Evolutionary conservation across 176 grass and related monocot genomes (phyloP).

Genomic region (Eremochloa ophiuroides): DNA sequence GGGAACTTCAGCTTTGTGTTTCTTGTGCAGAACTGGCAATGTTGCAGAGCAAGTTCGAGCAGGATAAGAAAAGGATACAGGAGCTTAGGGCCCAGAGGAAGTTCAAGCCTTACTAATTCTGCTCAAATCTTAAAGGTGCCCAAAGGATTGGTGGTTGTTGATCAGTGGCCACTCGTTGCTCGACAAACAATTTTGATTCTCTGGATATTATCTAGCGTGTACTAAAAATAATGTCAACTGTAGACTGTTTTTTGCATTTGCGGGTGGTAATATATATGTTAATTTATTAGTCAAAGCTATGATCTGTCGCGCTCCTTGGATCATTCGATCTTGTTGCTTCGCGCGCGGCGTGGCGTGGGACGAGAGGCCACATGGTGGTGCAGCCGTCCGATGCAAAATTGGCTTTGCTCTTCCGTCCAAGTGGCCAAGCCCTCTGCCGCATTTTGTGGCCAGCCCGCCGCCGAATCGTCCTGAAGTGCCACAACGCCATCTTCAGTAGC

Average conservation of each 20-base stretch:
- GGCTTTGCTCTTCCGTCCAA: neutral
- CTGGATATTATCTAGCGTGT: neutral
- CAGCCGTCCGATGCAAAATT: neutral
- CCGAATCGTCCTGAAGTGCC: too few relatives aligned
- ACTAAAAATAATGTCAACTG: neutral
- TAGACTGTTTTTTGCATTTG: neutral
- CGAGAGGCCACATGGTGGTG: neutral
- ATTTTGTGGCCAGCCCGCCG: neutral
- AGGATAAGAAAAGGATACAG: conserved; percentile 91
- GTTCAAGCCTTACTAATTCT: conserved; percentile 75
- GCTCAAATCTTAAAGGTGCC: neutral
- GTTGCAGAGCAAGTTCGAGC: conserved; percentile 84
- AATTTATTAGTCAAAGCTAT: neutral
- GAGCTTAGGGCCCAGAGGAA: conserved; percentile 84
- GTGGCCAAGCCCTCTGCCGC: neutral
- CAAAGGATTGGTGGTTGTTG: neutral
- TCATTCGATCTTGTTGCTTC: neutral
- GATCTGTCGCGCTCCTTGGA: neutral
- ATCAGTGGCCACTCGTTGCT: neutral
- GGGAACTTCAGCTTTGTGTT: neutral
- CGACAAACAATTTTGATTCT: conserved; percentile 11
- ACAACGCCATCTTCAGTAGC: too few relatives aligned
- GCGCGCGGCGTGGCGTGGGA: neutral
- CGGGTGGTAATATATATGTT: neutral
- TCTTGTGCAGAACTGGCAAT: conserved; percentile 75